Percentiles rank a stretch among this genome's conserved stretches.
Evolutionary conservation across 192 early-diverging fungal genomes (phyloP).

Genomic region (Linnemannia exigua): DNA sequence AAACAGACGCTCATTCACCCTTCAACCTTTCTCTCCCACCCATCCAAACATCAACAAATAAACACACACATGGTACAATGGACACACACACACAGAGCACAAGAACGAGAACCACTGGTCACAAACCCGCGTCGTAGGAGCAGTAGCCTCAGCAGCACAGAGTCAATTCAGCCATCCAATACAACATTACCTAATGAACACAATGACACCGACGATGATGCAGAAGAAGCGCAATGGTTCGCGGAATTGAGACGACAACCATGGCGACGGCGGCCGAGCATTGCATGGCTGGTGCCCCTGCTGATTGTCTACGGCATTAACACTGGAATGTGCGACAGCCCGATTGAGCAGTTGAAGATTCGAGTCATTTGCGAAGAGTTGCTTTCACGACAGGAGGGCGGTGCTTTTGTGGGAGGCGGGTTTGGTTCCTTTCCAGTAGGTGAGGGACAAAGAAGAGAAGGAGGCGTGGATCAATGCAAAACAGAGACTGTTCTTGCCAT

Average conservation of each 20-base stretch:
- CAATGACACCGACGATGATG: constrained; percentile 1
- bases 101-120: background rate
- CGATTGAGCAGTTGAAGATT: constrained; percentile 7
- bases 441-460: too few species aligned
- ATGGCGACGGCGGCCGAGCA: constrained; percentile 10
- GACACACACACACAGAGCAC: background rate
- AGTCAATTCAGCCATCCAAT: background rate
- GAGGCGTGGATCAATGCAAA: background rate
- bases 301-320: background rate
- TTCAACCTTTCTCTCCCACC: background rate
- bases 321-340: background rate
- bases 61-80: background rate
- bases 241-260: background rate
- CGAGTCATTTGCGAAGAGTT: constrained; percentile 17
- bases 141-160: background rate
- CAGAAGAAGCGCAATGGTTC: constrained; percentile 11
- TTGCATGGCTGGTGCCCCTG: constrained; percentile 20
- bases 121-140: background rate
- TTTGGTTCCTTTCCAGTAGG: background rate
- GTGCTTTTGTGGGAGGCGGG: background rate
- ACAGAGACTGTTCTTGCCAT: constrained; percentile 9
- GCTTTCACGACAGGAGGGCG: background rate
- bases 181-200: background rate
- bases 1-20: too few species aligned
- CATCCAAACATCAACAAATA: background rate